Evolutionary conservation across 345 rosid species (phyloP).

Genomic region (Kandelia obovata): DNA sequence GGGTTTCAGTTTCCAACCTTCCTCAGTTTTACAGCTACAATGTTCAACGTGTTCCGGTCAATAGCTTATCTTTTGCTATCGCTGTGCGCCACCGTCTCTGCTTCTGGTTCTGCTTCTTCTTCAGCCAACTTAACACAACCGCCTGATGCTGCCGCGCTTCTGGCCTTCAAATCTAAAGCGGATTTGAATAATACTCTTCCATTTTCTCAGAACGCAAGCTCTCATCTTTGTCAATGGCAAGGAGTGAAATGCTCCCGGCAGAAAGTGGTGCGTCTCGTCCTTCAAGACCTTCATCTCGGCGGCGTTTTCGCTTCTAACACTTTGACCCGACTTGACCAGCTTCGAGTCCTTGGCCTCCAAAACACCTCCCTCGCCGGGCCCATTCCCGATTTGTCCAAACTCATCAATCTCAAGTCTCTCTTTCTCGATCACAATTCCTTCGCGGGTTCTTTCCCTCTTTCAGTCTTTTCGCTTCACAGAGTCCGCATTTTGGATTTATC

Average conservation of each 20-base stretch:
- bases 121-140: constrained; percentile 20
- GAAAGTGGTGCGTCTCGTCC: constrained; percentile 56
- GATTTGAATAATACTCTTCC: constrained; percentile 46
- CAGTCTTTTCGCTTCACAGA: constrained; percentile 53
- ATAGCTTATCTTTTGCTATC: constrained; percentile 17
- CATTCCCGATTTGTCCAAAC: constrained; percentile 67
- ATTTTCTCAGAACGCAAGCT: constrained; percentile 33
- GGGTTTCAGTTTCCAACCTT: neutral
- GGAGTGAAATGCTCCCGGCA: constrained; percentile 56
- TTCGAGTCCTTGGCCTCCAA: constrained; percentile 81
- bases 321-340: constrained; percentile 66
- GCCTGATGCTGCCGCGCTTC: constrained; percentile 53
- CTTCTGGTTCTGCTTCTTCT: neutral
- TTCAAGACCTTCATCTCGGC: constrained; percentile 53
- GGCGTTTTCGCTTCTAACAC: constrained; percentile 59
- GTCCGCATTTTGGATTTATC: constrained; percentile 67
- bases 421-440: constrained; percentile 69
- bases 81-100: neutral
- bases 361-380: constrained; percentile 76
- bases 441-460: constrained; percentile 64
- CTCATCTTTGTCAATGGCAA: constrained; percentile 58
- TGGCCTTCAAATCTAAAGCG: constrained; percentile 69
- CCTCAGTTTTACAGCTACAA: constrained; percentile 11
- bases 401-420: constrained; percentile 65
- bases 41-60: constrained; percentile 23